phyloP scores from a whole-genome alignment of 768 basidiomycete genomes.

The Mycena capillaripes region DNA sequence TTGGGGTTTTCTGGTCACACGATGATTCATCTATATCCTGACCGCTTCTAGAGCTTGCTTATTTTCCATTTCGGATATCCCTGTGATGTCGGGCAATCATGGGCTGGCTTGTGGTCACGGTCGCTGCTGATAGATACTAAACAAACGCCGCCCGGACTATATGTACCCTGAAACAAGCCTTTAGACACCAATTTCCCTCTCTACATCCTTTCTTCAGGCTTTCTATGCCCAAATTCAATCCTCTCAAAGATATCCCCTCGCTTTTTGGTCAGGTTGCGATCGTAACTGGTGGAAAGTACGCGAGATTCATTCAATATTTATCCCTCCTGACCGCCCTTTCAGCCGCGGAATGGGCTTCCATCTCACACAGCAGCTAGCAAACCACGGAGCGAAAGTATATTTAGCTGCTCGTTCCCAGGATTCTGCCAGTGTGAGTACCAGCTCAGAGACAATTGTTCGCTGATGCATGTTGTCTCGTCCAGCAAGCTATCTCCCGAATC shows the following conservation, averaged over 20 bases:
- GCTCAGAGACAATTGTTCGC: background rate
- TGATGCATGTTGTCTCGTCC: background rate
- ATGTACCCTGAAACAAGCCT: background rate
- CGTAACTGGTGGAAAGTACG: constrained; percentile 13
- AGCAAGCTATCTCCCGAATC: constrained; percentile 42
- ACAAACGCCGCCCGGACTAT: background rate
- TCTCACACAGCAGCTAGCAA: constrained; percentile 36
- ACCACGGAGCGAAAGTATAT: constrained; percentile 51
- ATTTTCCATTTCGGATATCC: too few relatives aligned
- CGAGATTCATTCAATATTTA: background rate
- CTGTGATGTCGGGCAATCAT: background rate
- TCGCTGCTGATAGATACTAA: background rate
- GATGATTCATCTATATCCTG: too few relatives aligned
- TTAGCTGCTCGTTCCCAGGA: constrained; percentile 43
- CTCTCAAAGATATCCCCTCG: constrained; percentile 8
- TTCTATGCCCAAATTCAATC: constrained; percentile 10
- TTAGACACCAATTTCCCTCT: background rate
- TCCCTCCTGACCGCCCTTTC: background rate
- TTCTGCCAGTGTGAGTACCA: constrained; percentile 38
- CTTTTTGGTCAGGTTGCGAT: constrained; percentile 2
- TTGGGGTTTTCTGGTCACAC: too few relatives aligned
- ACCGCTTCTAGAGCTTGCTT: too few relatives aligned
- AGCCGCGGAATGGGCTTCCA: constrained; percentile 35
- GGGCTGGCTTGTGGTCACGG: background rate
- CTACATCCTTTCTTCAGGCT: background rate